Conservation (phyloP, 495 filamentous ascomycete genomes). For the Extremus antarcticus region DNA sequence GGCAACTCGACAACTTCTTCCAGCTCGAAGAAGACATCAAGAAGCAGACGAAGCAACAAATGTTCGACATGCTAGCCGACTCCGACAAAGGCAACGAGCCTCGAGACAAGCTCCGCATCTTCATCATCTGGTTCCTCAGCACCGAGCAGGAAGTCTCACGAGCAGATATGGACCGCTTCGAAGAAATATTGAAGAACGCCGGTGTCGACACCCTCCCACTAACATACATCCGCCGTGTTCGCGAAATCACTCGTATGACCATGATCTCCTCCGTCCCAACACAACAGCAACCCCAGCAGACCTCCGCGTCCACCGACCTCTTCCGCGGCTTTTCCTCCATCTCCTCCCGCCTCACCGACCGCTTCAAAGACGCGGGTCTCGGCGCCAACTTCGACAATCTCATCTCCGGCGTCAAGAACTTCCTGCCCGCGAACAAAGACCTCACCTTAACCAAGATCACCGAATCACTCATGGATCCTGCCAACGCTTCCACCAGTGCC, state of each 20-base stretch:
- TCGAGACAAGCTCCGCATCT: slow-evolving; percentile 79
- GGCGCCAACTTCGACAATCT: slow-evolving; percentile 88
- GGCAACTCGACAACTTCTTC: slow-evolving; percentile 92
- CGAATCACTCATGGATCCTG: slow-evolving; percentile 96
- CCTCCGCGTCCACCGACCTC: slow-evolving; percentile 57
- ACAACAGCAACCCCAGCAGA: slow-evolving; percentile 42
- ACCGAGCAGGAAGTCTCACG: slow-evolving; percentile 80
- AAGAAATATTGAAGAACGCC: slow-evolving; percentile 66
- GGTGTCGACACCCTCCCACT: slow-evolving; percentile 66
- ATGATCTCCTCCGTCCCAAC: slow-evolving; percentile 86
- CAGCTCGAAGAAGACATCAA: slow-evolving; percentile 89
- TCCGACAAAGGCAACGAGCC: slow-evolving; percentile 70
- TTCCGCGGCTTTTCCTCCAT: slow-evolving; percentile 85
- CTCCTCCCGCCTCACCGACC: slow-evolving; percentile 81
- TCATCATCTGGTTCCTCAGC: slow-evolving; percentile 96
- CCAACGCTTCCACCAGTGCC: slow-evolving; percentile 75
- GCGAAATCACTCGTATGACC: slow-evolving; percentile 94
- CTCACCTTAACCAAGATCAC: slow-evolving; percentile 95
- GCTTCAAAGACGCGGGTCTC: slow-evolving; percentile 80
- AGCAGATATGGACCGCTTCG: slow-evolving; percentile 74
- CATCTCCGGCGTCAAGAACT: slow-evolving; percentile 97
- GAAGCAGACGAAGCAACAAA: slow-evolving; percentile 82
- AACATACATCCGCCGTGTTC: slow-evolving; percentile 82
- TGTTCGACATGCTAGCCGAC: slow-evolving; percentile 79
- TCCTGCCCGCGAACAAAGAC: slow-evolving; percentile 89